These are phyloP conservation scores for Nigrospora oryzae DNA, from an alignment of 2,329 filamentous ascomycete species.

Conservation along the genomic window DNA sequence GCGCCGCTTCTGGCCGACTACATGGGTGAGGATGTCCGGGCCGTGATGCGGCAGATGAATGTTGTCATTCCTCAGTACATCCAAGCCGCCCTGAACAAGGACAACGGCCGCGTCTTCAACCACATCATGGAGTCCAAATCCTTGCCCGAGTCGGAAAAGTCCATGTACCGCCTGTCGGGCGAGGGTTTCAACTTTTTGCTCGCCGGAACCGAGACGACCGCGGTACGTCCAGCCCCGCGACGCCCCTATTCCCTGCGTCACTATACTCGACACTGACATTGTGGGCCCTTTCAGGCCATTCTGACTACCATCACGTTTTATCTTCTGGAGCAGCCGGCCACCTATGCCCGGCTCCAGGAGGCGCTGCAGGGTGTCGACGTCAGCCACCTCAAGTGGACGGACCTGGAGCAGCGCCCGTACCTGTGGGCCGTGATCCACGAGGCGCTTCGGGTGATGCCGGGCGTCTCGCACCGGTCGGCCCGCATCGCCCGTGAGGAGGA, in stretches of 20 bases:
- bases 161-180: conserved; percentile 22
- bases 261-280: neutral
- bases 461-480: conserved; percentile 1
- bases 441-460: conserved; percentile 1
- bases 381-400: neutral
- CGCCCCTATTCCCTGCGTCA: neutral
- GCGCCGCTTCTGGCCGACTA: conserved; percentile 9
- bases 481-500: conserved; percentile 2
- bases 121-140: conserved; percentile 21
- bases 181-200: conserved; percentile 29
- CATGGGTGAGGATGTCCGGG: conserved; percentile 10
- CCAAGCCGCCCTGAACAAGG: conserved; percentile 20
- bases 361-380: neutral
- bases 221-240: conserved; percentile 9
- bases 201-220: conserved; percentile 31
- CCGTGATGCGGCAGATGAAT: conserved; percentile 6
- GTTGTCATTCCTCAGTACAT: conserved; percentile 14
- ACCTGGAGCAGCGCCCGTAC: neutral
- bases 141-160: conserved; percentile 25
- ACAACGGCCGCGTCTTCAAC: conserved; percentile 26
- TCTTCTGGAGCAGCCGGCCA: neutral
- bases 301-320: neutral
- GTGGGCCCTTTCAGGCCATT: neutral
- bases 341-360: neutral
- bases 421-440: conserved; percentile 3